phyloP scores from a whole-genome alignment of 2,329 filamentous ascomycete species.

The Zymoseptoria brevis region DNA sequence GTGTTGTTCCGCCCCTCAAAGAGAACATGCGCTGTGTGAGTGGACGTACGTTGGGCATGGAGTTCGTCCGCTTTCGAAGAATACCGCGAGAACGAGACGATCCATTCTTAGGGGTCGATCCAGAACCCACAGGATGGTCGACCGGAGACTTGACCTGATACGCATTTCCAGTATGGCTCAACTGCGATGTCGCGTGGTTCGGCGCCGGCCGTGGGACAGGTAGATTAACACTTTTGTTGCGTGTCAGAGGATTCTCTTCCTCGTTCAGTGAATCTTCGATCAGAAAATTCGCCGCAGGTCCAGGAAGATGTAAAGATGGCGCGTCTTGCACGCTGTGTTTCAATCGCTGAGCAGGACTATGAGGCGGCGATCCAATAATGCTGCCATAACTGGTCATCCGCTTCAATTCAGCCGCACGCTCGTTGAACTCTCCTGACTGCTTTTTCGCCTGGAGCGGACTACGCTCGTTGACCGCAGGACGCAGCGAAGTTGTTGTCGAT shows the following conservation, averaged over 20 bases:
- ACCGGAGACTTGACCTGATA: constrained; percentile 16
- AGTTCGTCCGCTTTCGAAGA: constrained; percentile 36
- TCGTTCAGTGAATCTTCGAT: neutral
- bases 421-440: constrained; percentile 5
- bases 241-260: neutral
- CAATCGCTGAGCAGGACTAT: constrained; percentile 5
- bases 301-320: constrained; percentile 52
- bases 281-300: constrained; percentile 43
- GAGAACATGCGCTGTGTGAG: constrained; percentile 23
- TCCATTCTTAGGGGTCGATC: neutral
- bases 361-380: constrained; percentile 50
- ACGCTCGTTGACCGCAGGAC: constrained; percentile 20
- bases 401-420: constrained; percentile 1
- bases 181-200: constrained; percentile 16
- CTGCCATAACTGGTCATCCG: constrained; percentile 53
- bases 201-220: neutral
- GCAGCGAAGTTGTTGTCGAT: neutral
- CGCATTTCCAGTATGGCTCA: constrained; percentile 21
- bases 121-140: constrained; percentile 2
- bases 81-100: constrained; percentile 23
- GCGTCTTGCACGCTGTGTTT: constrained; percentile 25
- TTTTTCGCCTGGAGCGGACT: constrained; percentile 20
- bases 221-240: constrained; percentile 2
- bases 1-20: constrained; percentile 13
- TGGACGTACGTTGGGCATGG: constrained; percentile 25